Evolutionary conservation across 805 yeast species (phyloP).

Genomic region (Nakazawaea ishiwadae): DNA sequence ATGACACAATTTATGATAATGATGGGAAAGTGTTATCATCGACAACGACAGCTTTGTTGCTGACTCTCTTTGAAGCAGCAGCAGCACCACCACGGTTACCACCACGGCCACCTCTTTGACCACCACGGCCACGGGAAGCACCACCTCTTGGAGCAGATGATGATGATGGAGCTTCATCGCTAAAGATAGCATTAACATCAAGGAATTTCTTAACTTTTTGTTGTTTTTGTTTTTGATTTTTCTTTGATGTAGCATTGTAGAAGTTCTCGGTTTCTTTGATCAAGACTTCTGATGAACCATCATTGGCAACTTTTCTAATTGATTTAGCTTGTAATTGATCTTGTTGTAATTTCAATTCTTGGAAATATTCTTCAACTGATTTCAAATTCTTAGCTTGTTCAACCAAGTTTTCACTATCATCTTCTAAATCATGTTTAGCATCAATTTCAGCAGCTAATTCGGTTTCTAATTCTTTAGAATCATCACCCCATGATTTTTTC

Average conservation of each 20-base stretch:
- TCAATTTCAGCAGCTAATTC: constrained; percentile 49
- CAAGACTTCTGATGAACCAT: constrained; percentile 58
- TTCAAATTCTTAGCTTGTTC: constrained; percentile 45
- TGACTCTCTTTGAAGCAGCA: constrained; percentile 25
- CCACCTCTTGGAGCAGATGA: constrained; percentile 27
- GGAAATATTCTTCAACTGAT: constrained; percentile 85
- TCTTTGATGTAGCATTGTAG: constrained; percentile 55
- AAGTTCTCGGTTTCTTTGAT: constrained; percentile 57
- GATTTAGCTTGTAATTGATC: constrained; percentile 33
- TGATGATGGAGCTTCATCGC: constrained; percentile 47
- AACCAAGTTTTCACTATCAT: constrained; percentile 35
- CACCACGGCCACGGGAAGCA: constrained; percentile 24
- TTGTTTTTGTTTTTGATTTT: constrained; percentile 67
- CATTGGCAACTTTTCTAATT: constrained; percentile 45
- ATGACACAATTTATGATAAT: constrained; percentile 35
- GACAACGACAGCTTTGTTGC: constrained; percentile 32
- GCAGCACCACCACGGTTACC: constrained; percentile 25
- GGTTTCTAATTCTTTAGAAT: constrained; percentile 64
- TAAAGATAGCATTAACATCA: constrained; percentile 69
- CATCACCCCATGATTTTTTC: constrained; percentile 86
- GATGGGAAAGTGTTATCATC: constrained; percentile 73
- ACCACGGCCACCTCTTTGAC: constrained; percentile 10
- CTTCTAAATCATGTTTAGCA: constrained; percentile 34
- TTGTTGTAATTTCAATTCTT: constrained; percentile 50
- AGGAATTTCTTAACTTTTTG: constrained; percentile 77